Evolutionary conservation across 2,329 filamentous ascomycete species (phyloP).

Genomic region (Cladosporium sp.): DNA sequence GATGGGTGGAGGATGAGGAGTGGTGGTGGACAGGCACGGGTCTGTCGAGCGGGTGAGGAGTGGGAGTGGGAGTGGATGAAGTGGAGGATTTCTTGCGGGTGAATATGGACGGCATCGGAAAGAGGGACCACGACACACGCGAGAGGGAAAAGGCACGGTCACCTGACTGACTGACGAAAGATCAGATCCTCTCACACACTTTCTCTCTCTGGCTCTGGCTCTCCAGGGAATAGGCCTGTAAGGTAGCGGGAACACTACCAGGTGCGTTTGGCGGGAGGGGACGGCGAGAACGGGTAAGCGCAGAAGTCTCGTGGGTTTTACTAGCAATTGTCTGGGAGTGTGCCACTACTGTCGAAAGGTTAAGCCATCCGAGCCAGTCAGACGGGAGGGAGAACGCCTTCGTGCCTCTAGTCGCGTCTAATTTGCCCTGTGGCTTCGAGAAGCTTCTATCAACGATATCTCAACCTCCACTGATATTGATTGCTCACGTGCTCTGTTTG

Average conservation of each 20-base stretch:
- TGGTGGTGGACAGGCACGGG: background rate
- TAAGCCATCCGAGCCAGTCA: no score
- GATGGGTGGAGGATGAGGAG: no score
- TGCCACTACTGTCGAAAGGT: no score
- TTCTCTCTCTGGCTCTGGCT: no score
- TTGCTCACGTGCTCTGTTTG: no score
- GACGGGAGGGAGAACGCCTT: no score
- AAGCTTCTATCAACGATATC: background rate
- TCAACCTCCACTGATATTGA: no score
- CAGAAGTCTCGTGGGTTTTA: background rate
- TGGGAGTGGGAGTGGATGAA: conserved; percentile 10
- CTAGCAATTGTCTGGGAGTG: no score
- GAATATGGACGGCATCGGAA: conserved; percentile 20
- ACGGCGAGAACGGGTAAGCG: background rate
- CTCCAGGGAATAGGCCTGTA: conserved; percentile 10
- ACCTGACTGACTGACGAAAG: conserved; percentile 7
- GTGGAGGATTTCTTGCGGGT: conserved; percentile 20
- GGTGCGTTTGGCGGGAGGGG: conserved; percentile 4
- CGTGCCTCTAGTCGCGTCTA: no score
- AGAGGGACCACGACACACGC: no score
- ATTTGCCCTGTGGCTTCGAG: background rate
- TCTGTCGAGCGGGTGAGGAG: conserved; percentile 9
- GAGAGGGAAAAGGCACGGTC: conserved; percentile 6
- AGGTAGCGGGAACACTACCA: no score
- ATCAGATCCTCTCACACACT: no score